Conservation (phyloP, 2,329 filamentous ascomycete species). For the Trichophyton verrucosum region DNA sequence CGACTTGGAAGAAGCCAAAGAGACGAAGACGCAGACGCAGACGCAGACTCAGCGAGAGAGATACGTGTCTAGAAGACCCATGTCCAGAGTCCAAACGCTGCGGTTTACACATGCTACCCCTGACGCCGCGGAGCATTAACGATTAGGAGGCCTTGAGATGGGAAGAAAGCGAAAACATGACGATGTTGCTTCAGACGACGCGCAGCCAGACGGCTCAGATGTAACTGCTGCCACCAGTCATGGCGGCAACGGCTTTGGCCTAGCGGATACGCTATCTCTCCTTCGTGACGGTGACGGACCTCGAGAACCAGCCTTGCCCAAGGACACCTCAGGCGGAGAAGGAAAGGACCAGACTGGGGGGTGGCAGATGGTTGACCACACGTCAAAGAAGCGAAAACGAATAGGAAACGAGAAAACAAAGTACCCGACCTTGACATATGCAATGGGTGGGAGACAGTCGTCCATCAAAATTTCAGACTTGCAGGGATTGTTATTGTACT, state of each 20-base stretch:
- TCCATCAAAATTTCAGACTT: slow-evolving; percentile 47
- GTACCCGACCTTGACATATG: slow-evolving; percentile 43
- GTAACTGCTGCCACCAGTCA: neutral
- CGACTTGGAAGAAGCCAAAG: neutral
- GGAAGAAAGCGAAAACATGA: slow-evolving; percentile 11
- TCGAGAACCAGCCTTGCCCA: neutral
- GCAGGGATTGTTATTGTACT: slow-evolving; percentile 47
- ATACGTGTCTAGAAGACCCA: neutral
- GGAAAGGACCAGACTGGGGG: neutral
- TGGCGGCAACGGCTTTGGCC: slow-evolving; percentile 17
- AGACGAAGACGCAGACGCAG: neutral
- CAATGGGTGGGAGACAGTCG: slow-evolving; percentile 42
- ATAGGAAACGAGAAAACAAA: slow-evolving; percentile 34
- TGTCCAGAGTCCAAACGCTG: neutral
- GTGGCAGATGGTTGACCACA: slow-evolving; percentile 12
- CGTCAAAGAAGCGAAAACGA: slow-evolving; percentile 22
- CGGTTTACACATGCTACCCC: neutral
- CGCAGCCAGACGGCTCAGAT: neutral
- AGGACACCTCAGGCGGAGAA: slow-evolving; percentile 5
- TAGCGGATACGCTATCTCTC: slow-evolving; percentile 23
- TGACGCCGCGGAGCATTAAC: neutral
- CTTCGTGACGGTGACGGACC: slow-evolving; percentile 18
- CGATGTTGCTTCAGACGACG: neutral
- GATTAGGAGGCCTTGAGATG: slow-evolving; percentile 5
- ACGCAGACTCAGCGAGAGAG: neutral